These are phyloP conservation scores for Cynanchum wilfordii DNA, from an alignment of 257 asterid genomes.

Conservation along the genomic window DNA sequence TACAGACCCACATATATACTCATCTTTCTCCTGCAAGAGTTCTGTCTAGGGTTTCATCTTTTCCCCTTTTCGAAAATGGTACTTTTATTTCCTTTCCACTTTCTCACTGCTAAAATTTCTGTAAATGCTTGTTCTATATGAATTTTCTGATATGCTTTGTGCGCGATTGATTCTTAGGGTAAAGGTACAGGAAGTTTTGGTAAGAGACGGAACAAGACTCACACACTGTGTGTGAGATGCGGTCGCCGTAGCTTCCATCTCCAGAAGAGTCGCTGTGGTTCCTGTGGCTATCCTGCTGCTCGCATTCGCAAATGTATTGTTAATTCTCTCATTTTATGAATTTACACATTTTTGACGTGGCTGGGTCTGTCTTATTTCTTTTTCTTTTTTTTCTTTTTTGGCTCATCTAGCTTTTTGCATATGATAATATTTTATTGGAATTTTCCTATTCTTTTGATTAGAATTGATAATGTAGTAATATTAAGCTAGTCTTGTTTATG, in stretches of 20 bases:
- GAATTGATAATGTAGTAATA: background rate
- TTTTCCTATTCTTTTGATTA: background rate
- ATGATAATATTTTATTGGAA: background rate
- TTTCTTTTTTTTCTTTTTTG: too few species aligned
- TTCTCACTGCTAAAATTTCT: background rate
- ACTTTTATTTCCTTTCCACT: background rate
- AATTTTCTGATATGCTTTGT: background rate
- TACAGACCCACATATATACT: background rate
- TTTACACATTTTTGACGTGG: background rate
- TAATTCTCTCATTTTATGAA: background rate
- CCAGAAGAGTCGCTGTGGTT: conserved; percentile 26
- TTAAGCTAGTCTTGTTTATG: background rate
- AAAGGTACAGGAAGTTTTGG: conserved; percentile 30
- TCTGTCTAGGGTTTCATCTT: background rate
- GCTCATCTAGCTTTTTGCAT: background rate
- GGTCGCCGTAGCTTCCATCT: conserved; percentile 32
- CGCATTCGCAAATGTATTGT: conserved; percentile 23
- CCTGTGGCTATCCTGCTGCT: conserved; percentile 27
- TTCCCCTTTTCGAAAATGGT: conserved; percentile 2
- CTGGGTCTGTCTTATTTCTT: too few species aligned
- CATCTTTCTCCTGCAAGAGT: background rate
- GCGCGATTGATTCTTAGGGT: conserved; percentile 8
- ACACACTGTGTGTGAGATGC: conserved; percentile 29
- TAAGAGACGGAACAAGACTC: conserved; percentile 29
- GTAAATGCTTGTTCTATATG: background rate